phyloP scores from a whole-genome alignment of 2,329 filamentous ascomycete species.

The Aspergillus niger region DNA sequence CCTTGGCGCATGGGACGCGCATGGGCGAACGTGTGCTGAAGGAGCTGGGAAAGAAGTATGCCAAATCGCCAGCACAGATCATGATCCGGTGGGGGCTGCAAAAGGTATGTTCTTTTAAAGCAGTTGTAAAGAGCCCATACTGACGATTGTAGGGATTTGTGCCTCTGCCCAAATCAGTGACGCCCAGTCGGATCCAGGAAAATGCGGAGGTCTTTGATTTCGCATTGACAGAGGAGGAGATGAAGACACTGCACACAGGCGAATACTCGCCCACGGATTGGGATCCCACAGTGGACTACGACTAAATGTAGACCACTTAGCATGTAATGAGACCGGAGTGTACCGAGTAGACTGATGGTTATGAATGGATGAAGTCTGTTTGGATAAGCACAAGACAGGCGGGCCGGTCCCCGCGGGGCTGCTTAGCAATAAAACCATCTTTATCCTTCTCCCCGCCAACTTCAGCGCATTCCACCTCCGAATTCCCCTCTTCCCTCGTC shows the following conservation, averaged over 20 bases:
- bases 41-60: constrained; percentile 66
- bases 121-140: not conserved
- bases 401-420: constrained; percentile 27
- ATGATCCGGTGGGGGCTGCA: constrained; percentile 78
- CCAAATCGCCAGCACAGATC: constrained; percentile 70
- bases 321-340: not conserved
- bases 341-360: not conserved
- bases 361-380: not conserved
- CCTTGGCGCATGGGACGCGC: constrained; percentile 69
- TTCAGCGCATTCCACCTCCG: not conserved
- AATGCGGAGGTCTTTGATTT: constrained; percentile 64
- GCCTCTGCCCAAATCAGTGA: constrained; percentile 65
- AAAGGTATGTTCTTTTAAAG: constrained; percentile 61
- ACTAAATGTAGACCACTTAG: constrained; percentile 21
- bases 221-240: constrained; percentile 59
- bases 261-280: constrained; percentile 61
- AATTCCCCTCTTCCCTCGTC: not conserved
- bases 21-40: constrained; percentile 68
- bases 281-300: constrained; percentile 53
- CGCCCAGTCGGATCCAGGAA: constrained; percentile 60
- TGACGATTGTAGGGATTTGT: constrained; percentile 54
- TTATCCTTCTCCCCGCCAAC: constrained; percentile 5
- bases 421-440: constrained; percentile 28
- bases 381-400: not conserved
- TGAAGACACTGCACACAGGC: constrained; percentile 57